phyloP scores from a whole-genome alignment of 805 yeast species.

The Lipomyces kockii region DNA sequence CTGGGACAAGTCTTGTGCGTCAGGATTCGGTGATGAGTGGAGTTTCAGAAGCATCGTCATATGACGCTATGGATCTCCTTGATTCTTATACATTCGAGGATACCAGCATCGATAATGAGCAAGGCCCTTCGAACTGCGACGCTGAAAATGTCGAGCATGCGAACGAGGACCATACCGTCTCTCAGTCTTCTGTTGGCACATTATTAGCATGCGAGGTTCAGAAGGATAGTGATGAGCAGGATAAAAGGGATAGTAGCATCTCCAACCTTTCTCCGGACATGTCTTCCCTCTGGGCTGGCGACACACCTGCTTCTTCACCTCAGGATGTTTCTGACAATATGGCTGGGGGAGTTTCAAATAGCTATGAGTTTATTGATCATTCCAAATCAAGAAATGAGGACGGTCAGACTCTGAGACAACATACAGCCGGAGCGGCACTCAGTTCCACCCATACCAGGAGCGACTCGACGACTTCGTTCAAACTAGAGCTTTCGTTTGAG shows the following conservation, averaged over 20 bases:
- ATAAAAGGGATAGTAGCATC: background rate
- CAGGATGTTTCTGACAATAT: background rate
- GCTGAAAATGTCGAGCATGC: background rate
- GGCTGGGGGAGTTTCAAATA: background rate
- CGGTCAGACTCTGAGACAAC: background rate
- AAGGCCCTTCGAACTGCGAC: background rate
- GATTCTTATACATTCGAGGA: constrained; percentile 16
- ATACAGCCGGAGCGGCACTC: background rate
- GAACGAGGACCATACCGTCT: background rate
- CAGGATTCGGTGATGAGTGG: background rate
- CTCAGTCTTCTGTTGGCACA: background rate
- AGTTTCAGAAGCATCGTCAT: constrained; percentile 8
- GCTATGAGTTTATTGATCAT: background rate
- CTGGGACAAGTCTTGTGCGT: background rate
- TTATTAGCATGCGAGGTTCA: background rate
- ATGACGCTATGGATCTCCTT: constrained; percentile 22
- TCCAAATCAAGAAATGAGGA: background rate
- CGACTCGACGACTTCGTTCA: constrained; percentile 13
- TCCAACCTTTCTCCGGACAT: background rate
- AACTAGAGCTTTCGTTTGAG: constrained; percentile 24
- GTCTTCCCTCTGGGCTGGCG: background rate
- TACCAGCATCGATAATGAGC: background rate
- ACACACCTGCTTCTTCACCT: background rate
- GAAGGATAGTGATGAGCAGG: background rate
- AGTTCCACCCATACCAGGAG: background rate